A percentile compares a stretch with the other conserved stretches of the same genome.
These are phyloP conservation scores for Anthracocystis walkeri DNA, from an alignment of 1,284 basidiomycete species.

Conservation along the genomic window DNA sequence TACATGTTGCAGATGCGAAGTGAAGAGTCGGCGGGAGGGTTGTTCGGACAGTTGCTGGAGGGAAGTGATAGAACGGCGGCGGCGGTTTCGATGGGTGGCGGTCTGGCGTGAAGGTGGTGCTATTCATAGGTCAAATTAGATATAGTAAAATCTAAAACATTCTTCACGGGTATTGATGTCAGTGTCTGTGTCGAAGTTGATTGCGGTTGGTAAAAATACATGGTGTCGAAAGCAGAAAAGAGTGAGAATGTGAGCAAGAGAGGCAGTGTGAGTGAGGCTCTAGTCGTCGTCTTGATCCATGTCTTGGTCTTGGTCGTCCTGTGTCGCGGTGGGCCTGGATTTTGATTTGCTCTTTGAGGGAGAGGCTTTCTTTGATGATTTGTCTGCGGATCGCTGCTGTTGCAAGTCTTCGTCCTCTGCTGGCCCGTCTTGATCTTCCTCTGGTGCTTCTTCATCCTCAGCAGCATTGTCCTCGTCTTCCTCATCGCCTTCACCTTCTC, in stretches of 20 bases:
- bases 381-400: constrained; percentile 2
- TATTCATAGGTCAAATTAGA: constrained; percentile 4
- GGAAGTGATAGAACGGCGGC: constrained; percentile 79
- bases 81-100: constrained; percentile 27
- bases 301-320: constrained; percentile 4
- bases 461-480: constrained; percentile 12
- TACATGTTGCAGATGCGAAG: constrained; percentile 88
- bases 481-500: constrained; percentile 6
- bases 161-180: neutral
- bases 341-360: constrained; percentile 27
- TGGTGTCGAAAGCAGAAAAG: neutral
- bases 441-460: constrained; percentile 1
- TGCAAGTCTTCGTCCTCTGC: constrained; percentile 7
- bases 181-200: neutral
- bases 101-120: constrained; percentile 14
- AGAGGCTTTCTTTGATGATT: constrained; percentile 17
- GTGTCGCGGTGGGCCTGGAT: constrained; percentile 1
- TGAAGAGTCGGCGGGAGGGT: constrained; percentile 83
- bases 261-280: neutral
- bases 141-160: neutral
- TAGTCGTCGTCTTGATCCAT: constrained; percentile 37
- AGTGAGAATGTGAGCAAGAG: neutral
- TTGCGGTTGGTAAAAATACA: constrained; percentile 12
- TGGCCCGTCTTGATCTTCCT: constrained; percentile 4
- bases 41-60: constrained; percentile 87